Base-by-base conservation (phyloP, 352 stramenopile species). In the Globisporangium radiosum region DNA sequence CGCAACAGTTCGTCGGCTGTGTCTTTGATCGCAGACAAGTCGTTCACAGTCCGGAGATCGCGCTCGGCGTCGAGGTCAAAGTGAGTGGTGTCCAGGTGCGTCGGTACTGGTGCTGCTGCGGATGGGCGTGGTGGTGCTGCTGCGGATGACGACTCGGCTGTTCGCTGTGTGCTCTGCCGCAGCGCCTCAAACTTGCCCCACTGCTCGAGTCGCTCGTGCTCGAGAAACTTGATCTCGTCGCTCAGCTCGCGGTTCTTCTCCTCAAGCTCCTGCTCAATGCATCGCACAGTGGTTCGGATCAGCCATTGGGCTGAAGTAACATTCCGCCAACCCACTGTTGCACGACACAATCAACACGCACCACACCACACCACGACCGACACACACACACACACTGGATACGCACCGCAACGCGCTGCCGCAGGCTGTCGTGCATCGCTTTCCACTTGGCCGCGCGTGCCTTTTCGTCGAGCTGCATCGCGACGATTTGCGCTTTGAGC, bases 401-500 rank as follows among this genome's bases (percentile, higher is more conserved):
- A 65, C 68, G 43, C 72, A 92, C 82, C 68, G 62, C 57, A 59
- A 93, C 70, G 43, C 84, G 71, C 52, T 89, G 78, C 25, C 81
- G 70, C 36, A 94, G 63, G 7, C 72, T 85, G 14, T 94, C 80
- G 38, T 73, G 87, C 43, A 64, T 75, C 39, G 71, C 69, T 62
- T 94, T 95, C 60, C 71, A 78, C 53, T 93, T 94, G 44, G 19
- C 64, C 57, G 64, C 63, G 54, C 73, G 60, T 44, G 64, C 58
- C 48, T 77, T 80, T 52, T 90, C 76, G 15, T 95, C 86, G 15
- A 93, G 53, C 52, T 95, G 73, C 59, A 94, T 77, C 19, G 84
- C 88, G 50, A 92, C 78, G 37, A 95, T 87, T 52, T 94, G 84
- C 2, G 86, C 86, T 62, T 90, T 92, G 11, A 95, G 67, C 33